Percentiles rank a stretch among this genome's conserved stretches.
These are phyloP conservation scores for Ophiostoma populinum DNA, from an alignment of 2,329 filamentous ascomycete genomes.

Conservation along the genomic window DNA sequence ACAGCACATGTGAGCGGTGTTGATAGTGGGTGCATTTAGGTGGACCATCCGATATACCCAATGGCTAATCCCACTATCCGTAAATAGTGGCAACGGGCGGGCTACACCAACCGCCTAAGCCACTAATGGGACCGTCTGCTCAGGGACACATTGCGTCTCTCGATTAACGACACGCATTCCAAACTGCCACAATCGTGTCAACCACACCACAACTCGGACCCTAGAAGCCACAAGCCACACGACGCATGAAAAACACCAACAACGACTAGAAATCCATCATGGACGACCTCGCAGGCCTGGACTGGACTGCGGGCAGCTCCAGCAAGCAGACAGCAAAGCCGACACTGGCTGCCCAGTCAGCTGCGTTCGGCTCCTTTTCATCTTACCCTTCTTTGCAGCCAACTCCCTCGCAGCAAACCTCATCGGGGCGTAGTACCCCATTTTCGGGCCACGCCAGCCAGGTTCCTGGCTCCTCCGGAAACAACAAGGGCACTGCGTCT, in stretches of 20 bases:
- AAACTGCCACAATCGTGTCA: too few relatives aligned
- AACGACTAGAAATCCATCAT: constrained; percentile 20
- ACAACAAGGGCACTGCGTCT: constrained; percentile 14
- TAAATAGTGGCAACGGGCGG: too few relatives aligned
- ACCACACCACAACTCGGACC: too few relatives aligned
- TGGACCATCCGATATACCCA: too few relatives aligned
- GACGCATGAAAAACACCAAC: constrained; percentile 2
- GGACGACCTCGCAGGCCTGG: constrained; percentile 44
- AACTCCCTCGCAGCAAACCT: constrained; percentile 29
- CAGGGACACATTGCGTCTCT: too few relatives aligned
- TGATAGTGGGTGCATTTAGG: too few relatives aligned
- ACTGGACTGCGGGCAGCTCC: constrained; percentile 32
- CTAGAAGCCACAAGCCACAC: too few relatives aligned
- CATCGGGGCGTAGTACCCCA: constrained; percentile 38
- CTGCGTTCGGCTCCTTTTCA: constrained; percentile 25
- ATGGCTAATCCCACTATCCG: too few relatives aligned
- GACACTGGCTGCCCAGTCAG: constrained; percentile 20
- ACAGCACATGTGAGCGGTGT: too few relatives aligned
- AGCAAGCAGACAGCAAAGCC: constrained; percentile 13
- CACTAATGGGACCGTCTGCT: too few relatives aligned
- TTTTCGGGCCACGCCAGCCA: constrained; percentile 33
- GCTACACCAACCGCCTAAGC: too few relatives aligned
- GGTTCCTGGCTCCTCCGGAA: constrained; percentile 24
- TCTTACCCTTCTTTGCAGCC: constrained; percentile 30
- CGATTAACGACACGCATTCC: too few relatives aligned